Base-by-base conservation (phyloP, 2,329 filamentous ascomycete species). In the Neopestalotiopsis sp. region DNA sequence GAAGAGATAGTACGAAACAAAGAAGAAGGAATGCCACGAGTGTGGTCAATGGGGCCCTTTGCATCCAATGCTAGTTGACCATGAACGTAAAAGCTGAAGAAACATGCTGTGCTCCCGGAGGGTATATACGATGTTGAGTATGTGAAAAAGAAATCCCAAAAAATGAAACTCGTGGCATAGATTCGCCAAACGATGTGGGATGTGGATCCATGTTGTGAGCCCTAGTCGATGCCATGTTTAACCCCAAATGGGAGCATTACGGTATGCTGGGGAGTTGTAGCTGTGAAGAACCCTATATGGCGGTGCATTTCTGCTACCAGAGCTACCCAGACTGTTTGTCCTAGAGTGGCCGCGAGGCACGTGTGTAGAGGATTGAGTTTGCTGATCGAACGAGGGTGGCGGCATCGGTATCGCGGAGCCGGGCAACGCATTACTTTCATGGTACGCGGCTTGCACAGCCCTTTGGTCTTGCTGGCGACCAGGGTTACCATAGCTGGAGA, bases 251-350 rank as follows among this genome's bases (percentile, higher is more conserved):
- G 86, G 87, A 3, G 80, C 83, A 45, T 85, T 82, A 34, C 82
- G 82, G 73, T 89, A 89, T 5, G 87, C 86, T 5, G 87, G 87
- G 4, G 87, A 87, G 74, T 88, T 87, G 73, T 89, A 88, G 76
- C 86, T 89, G 77, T 89, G 87, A 9, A 89, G 78, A 12, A 89
- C 80, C 1, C 87, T 84, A 70, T 85, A 89, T 9, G 84, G 86
- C 13, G 32, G 28, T 34, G 77, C 76, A 38, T 78, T 28, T 28
- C 24, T 72, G 5, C 70, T 75, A 30, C 70, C 74, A 61, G 75
- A 68, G 20, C 76, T 76, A 45, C 78, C 80, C 56, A 77, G 73
- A 70, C 82, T 85, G 53, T 78, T 77, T 70, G 82, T 81, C 24
- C 81, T 79, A 65, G 74, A 67, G 66, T 84, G 83, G n/a, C 73